A percentile compares a stretch with the other conserved stretches of the same genome.
Evolutionary conservation across 1,284 basidiomycete genomes (phyloP).

Genomic region (Moniliella sp.): DNA sequence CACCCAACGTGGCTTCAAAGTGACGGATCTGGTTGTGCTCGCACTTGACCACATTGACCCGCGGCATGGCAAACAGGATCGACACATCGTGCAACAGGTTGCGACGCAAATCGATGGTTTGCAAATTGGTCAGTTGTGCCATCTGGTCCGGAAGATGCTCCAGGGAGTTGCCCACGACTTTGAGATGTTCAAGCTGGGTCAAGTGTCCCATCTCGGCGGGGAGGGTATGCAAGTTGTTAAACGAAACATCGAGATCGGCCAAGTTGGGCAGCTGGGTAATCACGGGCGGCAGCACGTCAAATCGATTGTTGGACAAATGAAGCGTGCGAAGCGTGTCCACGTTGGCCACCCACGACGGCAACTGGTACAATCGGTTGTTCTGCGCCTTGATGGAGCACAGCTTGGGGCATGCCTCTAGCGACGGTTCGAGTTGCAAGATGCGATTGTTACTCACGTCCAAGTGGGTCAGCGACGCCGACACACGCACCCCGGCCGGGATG

Average conservation of each 20-base stretch:
- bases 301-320: conserved; percentile 93
- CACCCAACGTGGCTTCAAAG: conserved; percentile 15
- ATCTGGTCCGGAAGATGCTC: conserved; percentile 19
- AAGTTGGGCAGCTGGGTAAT: conserved; percentile 53
- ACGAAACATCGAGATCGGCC: conserved; percentile 73
- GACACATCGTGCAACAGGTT: conserved; percentile 23
- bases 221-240: conserved; percentile 66
- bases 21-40: conserved; percentile 26
- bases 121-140: conserved; percentile 12
- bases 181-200: conserved; percentile 17
- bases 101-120: conserved; percentile 22
- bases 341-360: conserved; percentile 64
- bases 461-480: conserved; percentile 53
- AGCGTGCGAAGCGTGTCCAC: conserved; percentile 53
- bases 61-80: conserved; percentile 15
- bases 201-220: conserved; percentile 61
- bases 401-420: conserved; percentile 53
- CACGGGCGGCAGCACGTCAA: conserved; percentile 56
- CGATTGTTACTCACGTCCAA: conserved; percentile 84
- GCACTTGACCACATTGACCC: conserved; percentile 16
- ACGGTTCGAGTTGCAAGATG: conserved; percentile 66
- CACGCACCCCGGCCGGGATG: conserved; percentile 62
- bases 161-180: conserved; percentile 23
- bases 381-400: conserved; percentile 58
- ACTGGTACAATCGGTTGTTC: conserved; percentile 72